Conservation (phyloP, 345 rosid genomes). For the Syzygium oleosum region DNA sequence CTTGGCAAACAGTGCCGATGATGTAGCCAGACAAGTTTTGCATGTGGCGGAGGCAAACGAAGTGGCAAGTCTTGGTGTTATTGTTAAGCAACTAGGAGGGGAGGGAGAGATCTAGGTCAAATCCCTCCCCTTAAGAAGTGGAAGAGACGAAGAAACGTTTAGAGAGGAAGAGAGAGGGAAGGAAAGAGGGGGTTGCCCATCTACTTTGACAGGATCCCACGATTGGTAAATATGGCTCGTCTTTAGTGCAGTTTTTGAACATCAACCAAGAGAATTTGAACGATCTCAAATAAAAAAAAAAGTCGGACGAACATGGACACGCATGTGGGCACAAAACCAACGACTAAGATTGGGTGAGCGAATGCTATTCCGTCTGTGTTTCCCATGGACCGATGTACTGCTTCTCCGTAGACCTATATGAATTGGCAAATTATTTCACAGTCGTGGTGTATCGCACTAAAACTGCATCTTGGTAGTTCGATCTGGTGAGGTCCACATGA, state of each 20-base stretch:
- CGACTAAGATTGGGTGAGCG: background rate
- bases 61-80: constrained; percentile 59
- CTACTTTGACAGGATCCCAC: background rate
- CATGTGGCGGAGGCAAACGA: constrained; percentile 72
- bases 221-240: background rate
- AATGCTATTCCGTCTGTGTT: background rate
- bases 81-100: background rate
- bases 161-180: too few species aligned
- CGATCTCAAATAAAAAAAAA: background rate
- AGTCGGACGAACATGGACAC: background rate
- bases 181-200: too few species aligned
- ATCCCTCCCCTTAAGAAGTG: too few species aligned
- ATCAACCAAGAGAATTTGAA: background rate
- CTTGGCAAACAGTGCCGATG: constrained; percentile 92
- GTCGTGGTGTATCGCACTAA: background rate
- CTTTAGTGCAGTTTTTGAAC: background rate
- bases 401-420: background rate
- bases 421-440: background rate
- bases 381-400: background rate
- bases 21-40: constrained; percentile 76
- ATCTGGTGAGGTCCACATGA: background rate
- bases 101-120: too few species aligned
- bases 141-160: too few species aligned
- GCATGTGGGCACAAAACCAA: background rate
- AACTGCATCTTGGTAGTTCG: background rate